Percentiles rank a stretch among this genome's conserved stretches.
These are phyloP conservation scores for Colletotrichum filicis DNA, from an alignment of 2,329 filamentous ascomycete genomes.

Conservation along the genomic window DNA sequence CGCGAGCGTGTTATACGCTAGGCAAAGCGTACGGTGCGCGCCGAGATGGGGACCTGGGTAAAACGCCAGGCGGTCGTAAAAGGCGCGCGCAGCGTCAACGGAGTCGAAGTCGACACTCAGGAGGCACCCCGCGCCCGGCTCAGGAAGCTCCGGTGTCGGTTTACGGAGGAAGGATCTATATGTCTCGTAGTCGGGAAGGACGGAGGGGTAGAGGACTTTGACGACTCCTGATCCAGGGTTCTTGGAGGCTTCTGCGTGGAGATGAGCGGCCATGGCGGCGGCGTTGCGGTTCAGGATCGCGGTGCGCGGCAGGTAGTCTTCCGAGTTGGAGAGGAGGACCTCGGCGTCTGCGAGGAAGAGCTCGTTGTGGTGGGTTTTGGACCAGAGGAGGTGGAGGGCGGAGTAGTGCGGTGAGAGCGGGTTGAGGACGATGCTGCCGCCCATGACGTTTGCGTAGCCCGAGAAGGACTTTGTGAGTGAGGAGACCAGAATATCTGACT, in stretches of 20 bases:
- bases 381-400: conserved; percentile 44
- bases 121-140: conserved; percentile 66
- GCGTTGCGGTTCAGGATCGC: conserved; percentile 56
- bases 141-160: conserved; percentile 54
- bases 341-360: conserved; percentile 59
- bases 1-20: conserved; percentile 59
- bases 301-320: conserved; percentile 53
- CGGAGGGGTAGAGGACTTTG: conserved; percentile 56
- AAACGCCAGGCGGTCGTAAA: conserved; percentile 61
- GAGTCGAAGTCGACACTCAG: conserved; percentile 61
- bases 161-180: conserved; percentile 51
- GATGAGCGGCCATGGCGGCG: conserved; percentile 50
- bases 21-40: conserved; percentile 60
- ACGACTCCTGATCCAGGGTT: conserved; percentile 40
- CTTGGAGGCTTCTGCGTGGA: conserved; percentile 43
- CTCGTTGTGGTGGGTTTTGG: conserved; percentile 51
- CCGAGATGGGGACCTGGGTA: conserved; percentile 65
- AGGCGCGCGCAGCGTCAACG: conserved; percentile 52
- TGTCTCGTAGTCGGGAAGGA: conserved; percentile 47
- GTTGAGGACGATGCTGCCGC: conserved; percentile 61
- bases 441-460: conserved; percentile 66
- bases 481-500: conserved; percentile 61
- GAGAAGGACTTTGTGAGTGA: conserved; percentile 69
- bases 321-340: conserved; percentile 56
- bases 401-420: conserved; percentile 54